Evolutionary conservation across 2,329 filamentous ascomycete genomes (phyloP), one percentile per base, ranked within the genome.

Genomic region (Calycina herbarum): DNA sequence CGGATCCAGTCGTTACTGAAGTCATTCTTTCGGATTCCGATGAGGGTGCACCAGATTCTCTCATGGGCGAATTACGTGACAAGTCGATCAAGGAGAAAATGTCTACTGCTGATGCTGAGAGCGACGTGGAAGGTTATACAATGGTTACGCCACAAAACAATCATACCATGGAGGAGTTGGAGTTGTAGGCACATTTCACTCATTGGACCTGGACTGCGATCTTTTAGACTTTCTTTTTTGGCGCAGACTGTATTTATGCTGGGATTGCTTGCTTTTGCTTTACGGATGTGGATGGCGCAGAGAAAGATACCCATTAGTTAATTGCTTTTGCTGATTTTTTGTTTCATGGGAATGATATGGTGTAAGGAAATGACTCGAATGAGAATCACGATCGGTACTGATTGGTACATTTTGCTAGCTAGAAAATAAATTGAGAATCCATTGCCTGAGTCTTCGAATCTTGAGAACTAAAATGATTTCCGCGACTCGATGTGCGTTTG

Each of bases 201-300:
- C 35, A 13, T 38, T 38, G 35, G 38, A 40, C 38, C 38, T 40
- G 13, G 38, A 40, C 38, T 40, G 38, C 38, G 38, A 40, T 40
- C 3, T 40, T 40, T 40, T 40, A 40, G 35, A 40, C 33, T 3
- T 2, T 2, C 7, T 3, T 13, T 40, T 40, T 40, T 40, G 38
- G 38, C 38, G 38, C 13, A 40, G 38, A 40, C 11, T 15, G 38
- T 40, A 40, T 40, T 40, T 40, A 40, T 17, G 38, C 3, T 40
- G 38, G 38, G 38, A 17, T 38, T 38, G 35, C 35, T 38, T 40
- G 38, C 38, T 40, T 40, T 40, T 69, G 7, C 63, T 69, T 35
- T 42, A 76, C 71, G 62, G 80, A 77, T 29, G 84, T 79, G 62
- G 70, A 76, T 20, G 79, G 79, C 31, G 80, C 77, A 15, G 76